Evolutionary conservation across 106 monocot genomes (phyloP).

Genomic region (Allium sativum): DNA sequence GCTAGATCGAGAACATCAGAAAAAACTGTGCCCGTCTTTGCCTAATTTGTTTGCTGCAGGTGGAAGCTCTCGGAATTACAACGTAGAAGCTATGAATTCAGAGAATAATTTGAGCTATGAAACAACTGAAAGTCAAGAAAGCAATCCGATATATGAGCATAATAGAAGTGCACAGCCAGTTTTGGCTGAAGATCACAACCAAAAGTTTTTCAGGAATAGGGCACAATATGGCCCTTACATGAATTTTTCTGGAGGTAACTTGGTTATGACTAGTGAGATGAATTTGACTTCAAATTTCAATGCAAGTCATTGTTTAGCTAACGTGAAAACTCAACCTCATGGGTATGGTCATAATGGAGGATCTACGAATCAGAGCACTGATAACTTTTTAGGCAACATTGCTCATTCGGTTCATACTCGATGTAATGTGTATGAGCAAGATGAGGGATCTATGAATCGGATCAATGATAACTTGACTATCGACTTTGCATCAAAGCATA

Average conservation of each 20-base stretch:
- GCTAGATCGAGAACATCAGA: neutral
- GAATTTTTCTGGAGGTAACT: too few species aligned
- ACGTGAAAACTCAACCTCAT: neutral
- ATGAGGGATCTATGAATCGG: neutral
- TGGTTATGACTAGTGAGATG: too few species aligned
- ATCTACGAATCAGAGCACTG: too few species aligned
- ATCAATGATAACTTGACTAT: neutral
- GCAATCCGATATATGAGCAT: too few species aligned
- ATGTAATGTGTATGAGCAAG: neutral
- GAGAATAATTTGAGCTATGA: neutral
- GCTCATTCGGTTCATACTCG: neutral
- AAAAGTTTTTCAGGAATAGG: too few species aligned
- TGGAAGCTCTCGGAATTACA: conserved; percentile 4
- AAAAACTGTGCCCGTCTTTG: neutral
- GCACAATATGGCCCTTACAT: too few species aligned
- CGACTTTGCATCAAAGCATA: too few species aligned
- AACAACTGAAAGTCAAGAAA: too few species aligned
- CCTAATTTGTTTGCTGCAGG: conserved; percentile 1
- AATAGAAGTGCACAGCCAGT: neutral
- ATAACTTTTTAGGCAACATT: too few species aligned
- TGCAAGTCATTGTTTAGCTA: neutral
- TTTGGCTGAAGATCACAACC: too few species aligned
- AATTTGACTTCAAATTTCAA: neutral
- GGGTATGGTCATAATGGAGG: neutral
- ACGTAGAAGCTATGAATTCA: conserved; percentile 2